These are phyloP conservation scores for Talaromyces amestolkiae DNA, from an alignment of 2,329 filamentous ascomycete genomes.

Conservation along the genomic window DNA sequence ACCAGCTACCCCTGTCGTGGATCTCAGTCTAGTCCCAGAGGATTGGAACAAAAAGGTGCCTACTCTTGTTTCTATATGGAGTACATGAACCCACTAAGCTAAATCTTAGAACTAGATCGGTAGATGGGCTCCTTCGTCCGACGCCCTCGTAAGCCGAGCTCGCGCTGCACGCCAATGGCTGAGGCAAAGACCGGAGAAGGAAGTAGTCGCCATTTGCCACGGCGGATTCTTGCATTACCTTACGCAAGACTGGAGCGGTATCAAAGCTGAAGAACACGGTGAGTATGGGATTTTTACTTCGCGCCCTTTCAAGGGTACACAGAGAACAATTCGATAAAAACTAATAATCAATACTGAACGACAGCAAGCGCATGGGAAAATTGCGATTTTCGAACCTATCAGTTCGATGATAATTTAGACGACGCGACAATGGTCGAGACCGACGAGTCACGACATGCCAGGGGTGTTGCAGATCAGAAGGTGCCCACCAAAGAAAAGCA, in stretches of 20 bases:
- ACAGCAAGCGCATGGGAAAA: conserved; percentile 21
- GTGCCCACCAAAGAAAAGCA: conserved; percentile 18
- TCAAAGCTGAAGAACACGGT: conserved; percentile 21
- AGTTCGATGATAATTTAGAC: conserved; percentile 9
- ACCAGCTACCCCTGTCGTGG: not conserved
- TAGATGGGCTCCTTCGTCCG: conserved; percentile 17
- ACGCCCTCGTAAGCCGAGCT: conserved; percentile 19
- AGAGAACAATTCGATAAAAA: not conserved
- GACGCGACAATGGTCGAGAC: conserved; percentile 20
- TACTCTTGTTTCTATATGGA: not conserved
- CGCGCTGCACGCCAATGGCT: conserved; percentile 20
- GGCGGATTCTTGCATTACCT: conserved; percentile 24
- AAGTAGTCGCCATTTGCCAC: conserved; percentile 22
- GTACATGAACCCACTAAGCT: not conserved
- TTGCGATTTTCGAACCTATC: conserved; percentile 19
- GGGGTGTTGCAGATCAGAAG: conserved; percentile 13
- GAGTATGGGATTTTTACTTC: not conserved
- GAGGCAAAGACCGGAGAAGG: conserved; percentile 19
- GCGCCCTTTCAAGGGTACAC: not conserved
- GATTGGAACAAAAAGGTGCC: conserved; percentile 19
- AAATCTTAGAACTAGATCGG: conserved; percentile 9
- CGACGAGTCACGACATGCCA: conserved; percentile 15
- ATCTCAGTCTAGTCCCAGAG: conserved; percentile 16
- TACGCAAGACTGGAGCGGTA: conserved; percentile 22
- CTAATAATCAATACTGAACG: not conserved